Conservation (phyloP, 2,329 filamentous ascomycete genomes). For the Arthrobotrys megalospora region DNA sequence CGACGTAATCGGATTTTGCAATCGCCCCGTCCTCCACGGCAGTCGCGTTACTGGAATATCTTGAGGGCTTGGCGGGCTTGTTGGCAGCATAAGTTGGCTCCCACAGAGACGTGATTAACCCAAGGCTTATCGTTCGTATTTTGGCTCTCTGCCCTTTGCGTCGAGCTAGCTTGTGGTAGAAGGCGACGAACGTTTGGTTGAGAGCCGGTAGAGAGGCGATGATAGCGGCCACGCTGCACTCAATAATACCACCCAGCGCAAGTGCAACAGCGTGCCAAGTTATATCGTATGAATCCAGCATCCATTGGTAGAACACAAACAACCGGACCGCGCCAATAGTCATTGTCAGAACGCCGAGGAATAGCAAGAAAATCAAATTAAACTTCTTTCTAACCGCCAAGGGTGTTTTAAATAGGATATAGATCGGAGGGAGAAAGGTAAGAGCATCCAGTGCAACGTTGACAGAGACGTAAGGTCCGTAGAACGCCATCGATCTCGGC, state of each 20-base stretch:
- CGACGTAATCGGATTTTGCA: conserved; percentile 16
- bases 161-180: conserved; percentile 27
- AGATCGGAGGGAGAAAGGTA: conserved; percentile 44
- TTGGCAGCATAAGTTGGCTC: conserved; percentile 31
- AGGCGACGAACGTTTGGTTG: conserved; percentile 35
- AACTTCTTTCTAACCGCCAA: conserved; percentile 39
- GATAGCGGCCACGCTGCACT: conserved; percentile 40
- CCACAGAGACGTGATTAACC: conserved; percentile 36
- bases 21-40: conserved; percentile 9
- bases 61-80: conserved; percentile 19
- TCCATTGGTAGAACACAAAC: conserved; percentile 42
- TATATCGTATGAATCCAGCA: conserved; percentile 50
- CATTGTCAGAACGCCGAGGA: conserved; percentile 40
- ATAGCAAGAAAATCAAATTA: conserved; percentile 40
- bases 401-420: conserved; percentile 30
- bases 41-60: conserved; percentile 41
- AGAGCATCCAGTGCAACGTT: conserved; percentile 39
- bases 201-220: conserved; percentile 49
- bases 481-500: conserved; percentile 37
- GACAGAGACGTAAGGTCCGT: conserved; percentile 21
- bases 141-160: conserved; percentile 1
- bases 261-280: conserved; percentile 38
- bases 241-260: conserved; percentile 41
- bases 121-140: conserved; percentile 37
- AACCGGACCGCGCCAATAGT: conserved; percentile 20